Conservation (phyloP, 164 flowering plant genomes). For the Paratinospora sagittata region DNA sequence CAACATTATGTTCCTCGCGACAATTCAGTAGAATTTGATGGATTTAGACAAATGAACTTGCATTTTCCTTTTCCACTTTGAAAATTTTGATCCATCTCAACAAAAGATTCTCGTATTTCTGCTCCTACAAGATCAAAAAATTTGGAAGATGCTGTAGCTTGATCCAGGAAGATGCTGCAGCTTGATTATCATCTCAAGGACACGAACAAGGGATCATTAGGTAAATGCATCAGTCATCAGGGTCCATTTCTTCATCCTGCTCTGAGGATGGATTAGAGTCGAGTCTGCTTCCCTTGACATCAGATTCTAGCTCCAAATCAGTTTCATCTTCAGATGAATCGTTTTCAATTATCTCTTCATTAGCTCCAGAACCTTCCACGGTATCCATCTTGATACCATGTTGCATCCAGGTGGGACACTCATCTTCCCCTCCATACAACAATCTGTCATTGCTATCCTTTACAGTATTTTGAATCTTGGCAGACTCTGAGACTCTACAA, state of each 20-base stretch:
- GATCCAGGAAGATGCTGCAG: conserved; percentile 2
- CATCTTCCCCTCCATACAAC: conserved; percentile 62
- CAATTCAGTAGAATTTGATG: background rate
- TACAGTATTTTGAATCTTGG: conserved; percentile 22
- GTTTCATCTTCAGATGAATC: conserved; percentile 47
- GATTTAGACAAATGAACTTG: background rate
- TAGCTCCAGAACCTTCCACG: conserved; percentile 18
- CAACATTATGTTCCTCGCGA: background rate
- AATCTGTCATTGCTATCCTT: conserved; percentile 30
- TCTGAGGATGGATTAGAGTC: conserved; percentile 27
- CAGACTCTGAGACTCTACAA: conserved; percentile 46
- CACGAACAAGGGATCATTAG: background rate
- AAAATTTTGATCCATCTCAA: background rate
- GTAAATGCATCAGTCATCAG: conserved; percentile 57
- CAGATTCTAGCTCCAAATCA: conserved; percentile 36
- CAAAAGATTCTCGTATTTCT: background rate
- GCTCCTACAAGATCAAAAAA: background rate
- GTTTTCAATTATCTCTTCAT: conserved; percentile 29
- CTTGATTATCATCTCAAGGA: conserved; percentile 4
- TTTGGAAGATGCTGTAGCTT: background rate
- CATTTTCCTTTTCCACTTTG: background rate
- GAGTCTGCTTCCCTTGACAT: conserved; percentile 22
- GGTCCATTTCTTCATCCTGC: conserved; percentile 87
- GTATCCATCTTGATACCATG: conserved; percentile 28
- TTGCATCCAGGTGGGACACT: conserved; percentile 85